Evolutionary conservation across 345 rosid species (phyloP).

Genomic region (Rhodamnia rubescens): DNA sequence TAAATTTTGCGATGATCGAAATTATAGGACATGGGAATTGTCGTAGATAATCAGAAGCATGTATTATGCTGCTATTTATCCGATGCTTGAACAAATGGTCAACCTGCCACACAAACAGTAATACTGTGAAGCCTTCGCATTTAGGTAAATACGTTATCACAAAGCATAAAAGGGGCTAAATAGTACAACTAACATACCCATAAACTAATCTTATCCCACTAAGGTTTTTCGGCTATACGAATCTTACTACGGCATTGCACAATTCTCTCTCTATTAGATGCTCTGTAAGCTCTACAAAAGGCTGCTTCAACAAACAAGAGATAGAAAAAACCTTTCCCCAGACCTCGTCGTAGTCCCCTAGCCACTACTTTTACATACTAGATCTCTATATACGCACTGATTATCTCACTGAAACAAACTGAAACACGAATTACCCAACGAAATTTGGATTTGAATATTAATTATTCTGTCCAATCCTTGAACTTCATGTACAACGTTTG

Average conservation of each 20-base stretch:
- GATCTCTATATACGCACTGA: not conserved
- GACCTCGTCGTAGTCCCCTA: not conserved
- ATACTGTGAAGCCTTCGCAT: not conserved
- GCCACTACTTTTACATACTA: not conserved
- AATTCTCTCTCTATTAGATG: not conserved
- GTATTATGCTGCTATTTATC: conserved; percentile 70
- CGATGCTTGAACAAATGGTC: conserved; percentile 99
- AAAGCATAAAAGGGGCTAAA: not conserved
- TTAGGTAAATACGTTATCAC: not conserved
- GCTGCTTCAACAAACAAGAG: not conserved
- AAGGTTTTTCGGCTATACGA: not conserved
- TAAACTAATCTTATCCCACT: not conserved
- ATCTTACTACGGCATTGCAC: not conserved
- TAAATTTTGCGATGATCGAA: conserved; percentile 81
- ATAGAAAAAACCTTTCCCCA: not conserved
- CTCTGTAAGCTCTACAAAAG: not conserved
- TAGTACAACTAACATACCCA: not conserved
- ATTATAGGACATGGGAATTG: conserved; percentile 93
- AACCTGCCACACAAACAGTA: conserved; percentile 34
- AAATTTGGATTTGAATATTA: not conserved
- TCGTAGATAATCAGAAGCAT: conserved; percentile 79
- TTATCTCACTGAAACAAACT: not conserved
- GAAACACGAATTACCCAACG: not conserved
- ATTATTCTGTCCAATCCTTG: not conserved
- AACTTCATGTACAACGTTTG: not conserved